Evolutionary conservation across 108 stramenopile genomes (phyloP), one percentile per base, ranked within the genome.

Genomic region (Skeletonema grethae): DNA sequence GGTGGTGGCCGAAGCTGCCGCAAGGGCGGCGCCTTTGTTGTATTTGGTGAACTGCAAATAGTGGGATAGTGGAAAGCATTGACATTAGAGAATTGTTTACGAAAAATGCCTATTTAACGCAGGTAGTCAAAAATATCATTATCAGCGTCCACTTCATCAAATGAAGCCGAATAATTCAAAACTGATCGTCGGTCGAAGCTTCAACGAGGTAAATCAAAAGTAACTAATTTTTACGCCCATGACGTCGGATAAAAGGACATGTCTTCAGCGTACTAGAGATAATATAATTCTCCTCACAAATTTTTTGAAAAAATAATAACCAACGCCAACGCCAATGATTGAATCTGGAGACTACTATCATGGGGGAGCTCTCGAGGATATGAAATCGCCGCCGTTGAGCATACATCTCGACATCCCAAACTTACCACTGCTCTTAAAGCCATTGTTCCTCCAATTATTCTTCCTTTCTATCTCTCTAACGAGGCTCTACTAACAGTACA

Each of bases 1-100:
- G 65, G 77, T 70, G 24, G 65, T 56, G 48, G 69, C 59, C 43
- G 76, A 65, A 20, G 69, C 55, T 25, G 69, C 70, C 58, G 70
- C 77, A 4, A 77, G 65, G 65, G 77, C 69, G 63, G 70, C 46
- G 65, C 70, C 77, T 56, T 61, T 70, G 58, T 77, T 70, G 70
- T 70, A 71, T 16, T 65, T 70, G 77, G 57, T 61, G 50, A 77
- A 70, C 77, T 77, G 60, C 6, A 48, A 53, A 43, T 24, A 53
- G 22, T 7, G 18, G 22, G 22, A 43, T 53, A 53, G 22, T 22
- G 18, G 8, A 53, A 4, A 22, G 50, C 15, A 15, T 15, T 2
- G 22, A n/a, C n/a, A n/a, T 53, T 22, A 48, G 46, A 22, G 7
- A 53, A 22, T 22, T 24, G 50, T 18, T 7, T 16, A 18, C 5